Evolutionary conservation across 306 rosid species (phyloP), one percentile per base, ranked within the genome.

Genomic region (Dryas alaskensis): DNA sequence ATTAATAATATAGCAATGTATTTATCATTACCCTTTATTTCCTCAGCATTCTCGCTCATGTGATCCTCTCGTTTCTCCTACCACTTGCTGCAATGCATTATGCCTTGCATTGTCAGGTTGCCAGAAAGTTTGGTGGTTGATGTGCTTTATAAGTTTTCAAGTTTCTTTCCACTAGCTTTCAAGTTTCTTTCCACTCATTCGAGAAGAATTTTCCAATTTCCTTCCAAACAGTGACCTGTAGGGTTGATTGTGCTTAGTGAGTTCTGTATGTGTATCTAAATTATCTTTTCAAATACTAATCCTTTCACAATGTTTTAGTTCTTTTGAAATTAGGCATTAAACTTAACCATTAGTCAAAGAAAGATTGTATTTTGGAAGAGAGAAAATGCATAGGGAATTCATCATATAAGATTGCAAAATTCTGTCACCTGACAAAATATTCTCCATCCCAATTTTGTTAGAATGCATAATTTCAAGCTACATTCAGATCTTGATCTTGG

Each of bases 31-130:
- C 13, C 57, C 72, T 7, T 52, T 43, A 27, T 43, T 52, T 76
- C 43, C 46, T 76, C 2, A n/a, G 7, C 49, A 68, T 27, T 42
- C 14, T 69, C 19, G 5, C 75, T 61, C 14, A 25, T 64, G 31
- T 22, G 19, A 60, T 52, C 59, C 19, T 19, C 19, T 19, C 4
- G 13, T 60, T 60, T 37, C 65, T 60, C 75, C 49, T 6, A 25
- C 52, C 81, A 78, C 73, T 65, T 78, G 81, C 65, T 57, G 68
- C 53, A 48, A 25, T 78, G 78, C 69, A 57, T 66, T 65, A 73
- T 65, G 59, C 10, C 62, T 46, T 39, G 16, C 37, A 60, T 57
- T 65, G 69, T 53, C 78, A 72, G 69, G 73, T 78, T 5, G 73
- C 7, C 42, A 43, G 6, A 70, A 46, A 67, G 4, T 5, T 48